Evolutionary conservation across 2,329 filamentous ascomycete species (phyloP).

Genomic region (Pseudogymnoascus sp.): DNA sequence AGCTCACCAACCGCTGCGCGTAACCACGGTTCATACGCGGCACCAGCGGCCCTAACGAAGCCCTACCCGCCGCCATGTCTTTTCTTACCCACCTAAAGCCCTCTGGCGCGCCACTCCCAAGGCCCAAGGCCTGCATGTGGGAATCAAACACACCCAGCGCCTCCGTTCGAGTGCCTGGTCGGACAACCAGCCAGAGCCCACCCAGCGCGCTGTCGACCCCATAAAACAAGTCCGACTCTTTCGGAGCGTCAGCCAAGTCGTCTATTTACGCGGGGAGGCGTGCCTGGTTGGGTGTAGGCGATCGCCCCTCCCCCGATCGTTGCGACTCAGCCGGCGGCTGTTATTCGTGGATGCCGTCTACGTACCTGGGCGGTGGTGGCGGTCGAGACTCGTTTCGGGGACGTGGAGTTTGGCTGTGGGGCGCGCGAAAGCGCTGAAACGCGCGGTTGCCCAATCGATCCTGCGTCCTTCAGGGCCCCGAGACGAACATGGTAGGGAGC

Average conservation of each 20-base stretch:
- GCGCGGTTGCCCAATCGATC: constrained; percentile 7
- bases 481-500: not conserved
- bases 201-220: not conserved
- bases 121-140: not conserved
- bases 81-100: not conserved
- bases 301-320: not conserved
- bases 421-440: not conserved
- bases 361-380: not conserved
- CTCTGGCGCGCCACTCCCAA: constrained; percentile 2
- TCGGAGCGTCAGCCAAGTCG: not conserved
- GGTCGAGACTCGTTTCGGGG: constrained; percentile 5
- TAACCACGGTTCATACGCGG: not conserved
- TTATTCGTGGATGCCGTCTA: not conserved
- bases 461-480: not conserved
- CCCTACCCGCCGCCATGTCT: not conserved
- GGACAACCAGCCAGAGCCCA: not conserved
- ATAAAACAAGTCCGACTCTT: not conserved
- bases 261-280: not conserved
- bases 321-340: not conserved
- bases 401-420: not conserved
- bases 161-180: constrained; percentile 5
- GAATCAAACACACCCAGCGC: not conserved
- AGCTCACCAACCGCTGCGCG: not conserved
- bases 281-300: not conserved
- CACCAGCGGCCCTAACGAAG: not conserved